Conservation (phyloP, 306 rosid species). For the Delonix regia region DNA sequence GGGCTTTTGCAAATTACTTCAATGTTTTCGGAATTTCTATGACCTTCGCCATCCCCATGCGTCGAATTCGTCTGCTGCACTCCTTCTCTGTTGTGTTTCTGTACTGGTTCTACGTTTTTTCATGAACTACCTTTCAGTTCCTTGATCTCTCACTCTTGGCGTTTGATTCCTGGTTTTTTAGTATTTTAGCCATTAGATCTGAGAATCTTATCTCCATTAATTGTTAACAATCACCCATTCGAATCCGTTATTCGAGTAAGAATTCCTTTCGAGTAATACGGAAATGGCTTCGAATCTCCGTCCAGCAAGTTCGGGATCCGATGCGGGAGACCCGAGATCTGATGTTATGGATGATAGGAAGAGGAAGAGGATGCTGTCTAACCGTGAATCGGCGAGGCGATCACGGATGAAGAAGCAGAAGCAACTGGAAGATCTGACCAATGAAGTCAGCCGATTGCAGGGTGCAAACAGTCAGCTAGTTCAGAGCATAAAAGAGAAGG, state of each 20-base stretch:
- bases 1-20: constrained; percentile 27
- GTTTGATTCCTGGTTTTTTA: constrained; percentile 17
- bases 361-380: constrained; percentile 92
- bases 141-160: not conserved
- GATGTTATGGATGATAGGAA: constrained; percentile 69
- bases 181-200: constrained; percentile 34
- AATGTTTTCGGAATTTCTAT: constrained; percentile 40
- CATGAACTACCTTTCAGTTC: constrained; percentile 54
- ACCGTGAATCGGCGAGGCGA: constrained; percentile 91
- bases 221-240: not conserved
- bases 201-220: not conserved
- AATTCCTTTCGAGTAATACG: not conserved
- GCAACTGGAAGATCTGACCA: constrained; percentile 73
- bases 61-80: constrained; percentile 52
- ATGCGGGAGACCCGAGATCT: constrained; percentile 52
- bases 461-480: constrained; percentile 48
- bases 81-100: constrained; percentile 55
- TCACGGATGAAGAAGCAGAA: constrained; percentile 95
- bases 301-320: constrained; percentile 74
- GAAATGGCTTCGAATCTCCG: constrained; percentile 60
- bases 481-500: constrained; percentile 57
- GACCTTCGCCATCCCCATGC: constrained; percentile 40
- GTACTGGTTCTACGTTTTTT: constrained; percentile 64
- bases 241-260: not conserved
- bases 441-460: constrained; percentile 57